Percentiles rank a stretch among this genome's conserved stretches.
Evolutionary conservation across 2,329 filamentous ascomycete genomes (phyloP).

Genomic region (Xenosphaeropsis pyriputrescens): DNA sequence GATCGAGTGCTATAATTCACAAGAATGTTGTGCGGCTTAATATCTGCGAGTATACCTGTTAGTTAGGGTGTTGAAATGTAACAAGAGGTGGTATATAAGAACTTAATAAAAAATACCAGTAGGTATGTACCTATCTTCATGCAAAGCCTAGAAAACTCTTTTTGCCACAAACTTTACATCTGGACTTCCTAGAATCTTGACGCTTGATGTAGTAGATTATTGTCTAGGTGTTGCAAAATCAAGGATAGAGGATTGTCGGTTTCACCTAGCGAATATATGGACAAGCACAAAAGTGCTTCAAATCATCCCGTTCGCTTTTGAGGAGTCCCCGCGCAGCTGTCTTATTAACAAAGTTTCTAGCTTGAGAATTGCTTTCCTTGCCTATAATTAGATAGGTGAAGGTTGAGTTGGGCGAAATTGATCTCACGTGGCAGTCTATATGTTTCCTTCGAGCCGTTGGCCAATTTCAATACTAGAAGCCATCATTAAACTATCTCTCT

Average conservation of each 20-base stretch:
- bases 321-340: slow-evolving; percentile 8
- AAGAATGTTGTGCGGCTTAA: slow-evolving; percentile 23
- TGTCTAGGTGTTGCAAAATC: slow-evolving; percentile 3
- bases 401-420: slow-evolving; percentile 5
- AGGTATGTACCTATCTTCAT: slow-evolving; percentile 11
- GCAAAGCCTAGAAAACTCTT: slow-evolving; percentile 9
- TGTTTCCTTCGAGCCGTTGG: slow-evolving; percentile 11
- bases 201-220: slow-evolving; percentile 9
- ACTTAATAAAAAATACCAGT: slow-evolving; percentile 8
- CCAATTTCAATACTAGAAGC: slow-evolving; percentile 8
- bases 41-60: slow-evolving; percentile 16
- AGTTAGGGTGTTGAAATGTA: slow-evolving; percentile 5
- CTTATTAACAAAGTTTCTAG: slow-evolving; percentile 10
- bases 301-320: slow-evolving; percentile 11
- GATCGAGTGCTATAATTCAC: slow-evolving; percentile 16
- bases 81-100: slow-evolving; percentile 6
- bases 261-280: slow-evolving; percentile 11
- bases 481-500: slow-evolving; percentile 7
- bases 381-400: slow-evolving; percentile 7
- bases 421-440: slow-evolving; percentile 11
- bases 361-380: slow-evolving; percentile 9
- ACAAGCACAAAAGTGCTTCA: slow-evolving; percentile 8
- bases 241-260: slow-evolving; percentile 10
- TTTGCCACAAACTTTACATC: slow-evolving; percentile 11
- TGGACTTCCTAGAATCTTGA: slow-evolving; percentile 6